Percentiles rank a stretch among this genome's conserved stretches.
These are phyloP conservation scores for Dendrobium chrysotoxum DNA, from an alignment of 106 monocot genomes.

Conservation along the genomic window DNA sequence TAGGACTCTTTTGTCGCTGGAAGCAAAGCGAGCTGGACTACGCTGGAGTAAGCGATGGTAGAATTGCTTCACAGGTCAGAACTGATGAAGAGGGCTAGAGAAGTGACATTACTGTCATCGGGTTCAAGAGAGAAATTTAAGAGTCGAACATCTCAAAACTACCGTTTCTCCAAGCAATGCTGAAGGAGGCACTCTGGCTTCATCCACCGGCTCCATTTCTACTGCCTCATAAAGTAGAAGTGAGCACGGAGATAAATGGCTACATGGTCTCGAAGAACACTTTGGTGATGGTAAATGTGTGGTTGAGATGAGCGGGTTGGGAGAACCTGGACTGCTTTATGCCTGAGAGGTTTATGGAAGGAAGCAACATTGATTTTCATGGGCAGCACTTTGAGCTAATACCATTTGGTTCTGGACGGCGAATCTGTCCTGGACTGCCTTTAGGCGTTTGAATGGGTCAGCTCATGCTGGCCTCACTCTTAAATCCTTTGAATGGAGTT, in stretches of 20 bases:
- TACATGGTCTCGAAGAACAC: conserved; percentile 3
- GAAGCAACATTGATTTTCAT: neutral
- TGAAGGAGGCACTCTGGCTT: conserved; percentile 50
- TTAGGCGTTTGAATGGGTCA: conserved; percentile 14
- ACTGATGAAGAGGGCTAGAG: conserved; percentile 19
- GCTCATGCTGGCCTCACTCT: conserved; percentile 13
- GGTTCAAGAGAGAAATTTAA: conserved; percentile 18
- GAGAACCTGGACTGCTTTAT: neutral
- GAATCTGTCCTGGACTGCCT: conserved; percentile 11
- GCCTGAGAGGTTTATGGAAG: conserved; percentile 10
- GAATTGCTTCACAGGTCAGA: conserved; percentile 36
- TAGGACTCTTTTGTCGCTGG: conserved; percentile 49
- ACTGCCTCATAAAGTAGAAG: conserved; percentile 29
- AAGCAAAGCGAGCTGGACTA: conserved; percentile 34
- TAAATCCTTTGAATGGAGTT: conserved; percentile 11
- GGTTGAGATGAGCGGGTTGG: conserved; percentile 2
- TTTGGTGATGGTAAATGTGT: conserved; percentile 7
- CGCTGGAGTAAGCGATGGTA: conserved; percentile 55
- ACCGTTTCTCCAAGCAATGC: conserved; percentile 38
- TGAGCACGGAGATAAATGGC: neutral
- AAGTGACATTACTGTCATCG: conserved; percentile 18
- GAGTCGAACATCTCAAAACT: conserved; percentile 34
- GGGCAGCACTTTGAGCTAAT: neutral
- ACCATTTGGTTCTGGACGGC: conserved; percentile 17
- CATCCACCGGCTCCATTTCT: conserved; percentile 42